Evolutionary conservation across 345 rosid genomes (phyloP).

Genomic region (Eutrema yunnanense): DNA sequence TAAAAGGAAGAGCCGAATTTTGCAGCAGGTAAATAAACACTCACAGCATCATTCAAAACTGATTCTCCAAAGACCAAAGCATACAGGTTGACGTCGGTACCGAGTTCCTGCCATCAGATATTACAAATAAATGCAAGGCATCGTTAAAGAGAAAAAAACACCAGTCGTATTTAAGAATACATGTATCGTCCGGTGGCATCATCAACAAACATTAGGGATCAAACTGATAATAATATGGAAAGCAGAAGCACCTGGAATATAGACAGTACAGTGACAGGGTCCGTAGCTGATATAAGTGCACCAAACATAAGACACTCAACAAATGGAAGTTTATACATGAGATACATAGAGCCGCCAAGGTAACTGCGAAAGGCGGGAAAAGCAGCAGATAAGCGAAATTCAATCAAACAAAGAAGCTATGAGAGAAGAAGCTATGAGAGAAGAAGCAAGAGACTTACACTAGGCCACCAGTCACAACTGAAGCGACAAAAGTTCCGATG

Average conservation of each 20-base stretch:
- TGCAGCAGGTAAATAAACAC: slow-evolving; percentile 16
- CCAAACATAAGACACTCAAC: slow-evolving; percentile 97
- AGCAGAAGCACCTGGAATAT: slow-evolving; percentile 75
- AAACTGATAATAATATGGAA: slow-evolving; percentile 4
- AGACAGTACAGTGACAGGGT: slow-evolving; percentile 91
- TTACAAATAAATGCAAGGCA: neutral
- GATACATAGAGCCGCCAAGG: slow-evolving; percentile 69
- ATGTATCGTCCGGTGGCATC: neutral
- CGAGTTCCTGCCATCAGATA: slow-evolving; percentile 59
- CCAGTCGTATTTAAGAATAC: neutral
- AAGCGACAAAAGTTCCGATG: slow-evolving; percentile 73
- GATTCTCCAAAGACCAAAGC: slow-evolving; percentile 97
- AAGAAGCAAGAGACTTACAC: slow-evolving; percentile 40
- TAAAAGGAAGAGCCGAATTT: neutral
- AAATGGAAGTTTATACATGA: slow-evolving; percentile 83
- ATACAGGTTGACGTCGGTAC: slow-evolving; percentile 81
- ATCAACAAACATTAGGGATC: neutral
- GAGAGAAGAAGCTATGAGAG: neutral
- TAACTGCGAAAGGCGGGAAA: slow-evolving; percentile 43
- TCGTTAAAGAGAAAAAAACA: neutral
- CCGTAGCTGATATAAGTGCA: slow-evolving; percentile 93
- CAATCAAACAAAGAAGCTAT: neutral
- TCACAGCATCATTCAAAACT: slow-evolving; percentile 88
- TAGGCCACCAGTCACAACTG: slow-evolving; percentile 71
- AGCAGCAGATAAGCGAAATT: neutral